Evolutionary conservation across 2,329 filamentous ascomycete species (phyloP).

Genomic region (Fusarium burgessii): DNA sequence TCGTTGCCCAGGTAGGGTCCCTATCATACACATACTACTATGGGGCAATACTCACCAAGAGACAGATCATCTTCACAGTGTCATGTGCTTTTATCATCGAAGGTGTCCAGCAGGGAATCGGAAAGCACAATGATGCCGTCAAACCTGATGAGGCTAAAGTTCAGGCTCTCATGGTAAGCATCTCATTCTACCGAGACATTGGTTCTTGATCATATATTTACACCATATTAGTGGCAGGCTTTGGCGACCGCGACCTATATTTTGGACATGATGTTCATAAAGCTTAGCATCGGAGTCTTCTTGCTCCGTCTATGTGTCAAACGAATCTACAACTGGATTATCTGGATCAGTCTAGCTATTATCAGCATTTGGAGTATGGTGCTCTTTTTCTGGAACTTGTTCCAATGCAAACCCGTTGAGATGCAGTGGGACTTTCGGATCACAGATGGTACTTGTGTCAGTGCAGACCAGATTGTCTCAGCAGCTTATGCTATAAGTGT

Average conservation of each 20-base stretch:
- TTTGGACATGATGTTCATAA: slow-evolving; percentile 67
- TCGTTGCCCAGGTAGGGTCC: slow-evolving; percentile 58
- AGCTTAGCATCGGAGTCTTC: slow-evolving; percentile 66
- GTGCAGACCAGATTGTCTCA: slow-evolving; percentile 57
- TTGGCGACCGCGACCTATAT: slow-evolving; percentile 64
- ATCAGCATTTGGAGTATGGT: slow-evolving; percentile 60
- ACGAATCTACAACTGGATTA: slow-evolving; percentile 61
- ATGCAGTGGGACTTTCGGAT: slow-evolving; percentile 67
- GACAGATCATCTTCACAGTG: slow-evolving; percentile 59
- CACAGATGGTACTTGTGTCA: slow-evolving; percentile 57
- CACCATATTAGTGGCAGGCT: slow-evolving; percentile 59
- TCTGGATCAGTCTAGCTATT: slow-evolving; percentile 59
- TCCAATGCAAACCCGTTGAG: slow-evolving; percentile 63
- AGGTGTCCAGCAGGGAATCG: slow-evolving; percentile 59
- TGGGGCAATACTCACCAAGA: slow-evolving; percentile 1
- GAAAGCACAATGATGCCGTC: slow-evolving; percentile 61
- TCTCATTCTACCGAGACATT: neutral
- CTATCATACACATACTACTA: too few relatives aligned
- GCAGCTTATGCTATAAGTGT: slow-evolving; percentile 65
- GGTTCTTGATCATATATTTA: slow-evolving; percentile 16
- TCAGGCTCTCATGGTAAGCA: slow-evolving; percentile 59
- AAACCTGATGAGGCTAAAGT: slow-evolving; percentile 54
- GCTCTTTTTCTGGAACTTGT: slow-evolving; percentile 65
- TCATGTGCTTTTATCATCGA: slow-evolving; percentile 60
- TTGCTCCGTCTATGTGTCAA: slow-evolving; percentile 61